These are phyloP conservation scores for Geoglossum glabrum DNA, from an alignment of 495 filamentous ascomycete genomes.

Conservation along the genomic window DNA sequence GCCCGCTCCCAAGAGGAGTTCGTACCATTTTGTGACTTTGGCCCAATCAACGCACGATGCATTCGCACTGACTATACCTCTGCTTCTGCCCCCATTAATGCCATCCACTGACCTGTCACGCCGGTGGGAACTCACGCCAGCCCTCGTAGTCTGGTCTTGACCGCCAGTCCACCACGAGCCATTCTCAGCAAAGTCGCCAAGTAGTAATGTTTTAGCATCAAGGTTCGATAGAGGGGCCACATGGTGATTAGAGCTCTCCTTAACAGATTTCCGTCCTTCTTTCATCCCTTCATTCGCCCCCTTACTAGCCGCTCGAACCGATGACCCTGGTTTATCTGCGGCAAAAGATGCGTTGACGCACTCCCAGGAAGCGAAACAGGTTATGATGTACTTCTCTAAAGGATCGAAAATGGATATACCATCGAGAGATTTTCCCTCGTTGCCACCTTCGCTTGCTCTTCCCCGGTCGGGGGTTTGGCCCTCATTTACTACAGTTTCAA, in stretches of 20 bases:
- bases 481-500: neutral
- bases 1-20: conserved; percentile 45
- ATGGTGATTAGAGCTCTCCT: neutral
- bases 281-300: neutral
- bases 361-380: conserved; percentile 3
- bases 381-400: conserved; percentile 7
- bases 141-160: conserved; percentile 15
- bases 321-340: neutral
- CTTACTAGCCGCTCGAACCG: conserved; percentile 1
- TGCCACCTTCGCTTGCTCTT: neutral
- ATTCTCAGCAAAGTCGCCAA: conserved; percentile 70
- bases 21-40: conserved; percentile 55
- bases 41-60: conserved; percentile 62
- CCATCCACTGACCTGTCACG: conserved; percentile 3
- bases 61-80: conserved; percentile 29
- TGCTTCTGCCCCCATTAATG: neutral
- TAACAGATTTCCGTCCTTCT: neutral
- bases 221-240: conserved; percentile 27
- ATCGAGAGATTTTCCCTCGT: neutral
- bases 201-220: conserved; percentile 56
- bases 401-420: conserved; percentile 5
- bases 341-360: conserved; percentile 6
- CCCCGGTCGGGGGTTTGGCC: neutral
- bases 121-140: conserved; percentile 16
- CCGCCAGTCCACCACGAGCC: conserved; percentile 65